phyloP scores from a whole-genome alignment of 768 basidiomycete genomes.

The Leccinum arenicola region DNA sequence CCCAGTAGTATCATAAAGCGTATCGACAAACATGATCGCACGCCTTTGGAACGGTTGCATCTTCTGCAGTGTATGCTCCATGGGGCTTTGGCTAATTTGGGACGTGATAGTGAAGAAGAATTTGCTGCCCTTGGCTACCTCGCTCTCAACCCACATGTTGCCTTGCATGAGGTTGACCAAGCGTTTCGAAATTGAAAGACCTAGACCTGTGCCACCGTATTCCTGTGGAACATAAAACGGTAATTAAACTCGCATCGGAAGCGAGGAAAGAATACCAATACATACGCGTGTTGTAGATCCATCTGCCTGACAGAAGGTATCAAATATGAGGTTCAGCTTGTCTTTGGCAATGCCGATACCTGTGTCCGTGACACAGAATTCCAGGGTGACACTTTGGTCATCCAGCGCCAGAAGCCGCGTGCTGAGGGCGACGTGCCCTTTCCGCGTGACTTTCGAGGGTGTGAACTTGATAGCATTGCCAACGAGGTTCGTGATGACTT shows the following conservation, averaged over 20 bases:
- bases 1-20: conserved; percentile 67
- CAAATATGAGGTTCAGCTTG: conserved; percentile 97
- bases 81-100: conserved; percentile 70
- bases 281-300: conserved; percentile 92
- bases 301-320: conserved; percentile 98
- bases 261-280: conserved; percentile 13
- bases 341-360: conserved; percentile 99
- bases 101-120: conserved; percentile 97
- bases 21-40: conserved; percentile 91
- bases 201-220: conserved; percentile 96
- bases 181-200: conserved; percentile 95
- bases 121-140: conserved; percentile 87
- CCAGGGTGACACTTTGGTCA: conserved; percentile 82
- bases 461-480: conserved; percentile 99
- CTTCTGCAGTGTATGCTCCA: conserved; percentile 72
- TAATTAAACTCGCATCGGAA: conserved; percentile 13
- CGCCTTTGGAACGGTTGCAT: conserved; percentile 86
- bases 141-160: conserved; percentile 98
- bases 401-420: conserved; percentile 77
- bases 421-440: conserved; percentile 89
- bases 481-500: conserved; percentile 93
- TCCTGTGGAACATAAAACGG: conserved; percentile 48
- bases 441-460: conserved; percentile 68
- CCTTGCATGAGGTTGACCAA: conserved; percentile 97
- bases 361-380: conserved; percentile 97